phyloP scores from a whole-genome alignment of 2,329 filamentous ascomycete species.

The Byssothecium circinans region DNA sequence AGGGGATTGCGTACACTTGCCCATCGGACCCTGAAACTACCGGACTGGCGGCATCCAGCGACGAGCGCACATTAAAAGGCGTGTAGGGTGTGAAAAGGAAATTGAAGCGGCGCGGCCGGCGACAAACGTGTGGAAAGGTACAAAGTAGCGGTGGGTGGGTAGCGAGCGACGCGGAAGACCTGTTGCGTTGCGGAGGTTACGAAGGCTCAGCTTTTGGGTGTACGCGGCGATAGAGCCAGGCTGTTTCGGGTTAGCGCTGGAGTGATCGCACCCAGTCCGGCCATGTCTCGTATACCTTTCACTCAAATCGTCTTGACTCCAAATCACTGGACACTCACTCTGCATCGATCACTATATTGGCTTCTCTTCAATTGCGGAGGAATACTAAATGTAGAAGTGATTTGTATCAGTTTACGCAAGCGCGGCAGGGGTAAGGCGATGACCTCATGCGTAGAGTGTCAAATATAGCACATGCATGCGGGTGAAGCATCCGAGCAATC shows the following conservation, averaged over 20 bases:
- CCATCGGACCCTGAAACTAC: constrained; percentile 36
- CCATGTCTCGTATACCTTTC: neutral
- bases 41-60: constrained; percentile 31
- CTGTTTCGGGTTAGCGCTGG: neutral
- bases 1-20: constrained; percentile 44
- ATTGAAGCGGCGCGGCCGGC: constrained; percentile 8
- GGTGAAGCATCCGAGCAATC: too few relatives aligned
- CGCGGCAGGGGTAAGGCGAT: constrained; percentile 3
- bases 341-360: neutral
- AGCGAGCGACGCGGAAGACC: constrained; percentile 30
- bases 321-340: neutral
- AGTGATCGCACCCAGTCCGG: neutral
- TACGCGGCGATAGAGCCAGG: neutral
- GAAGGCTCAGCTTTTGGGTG: neutral
- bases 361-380: neutral
- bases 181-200: neutral
- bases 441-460: constrained; percentile 7
- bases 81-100: neutral
- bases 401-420: neutral
- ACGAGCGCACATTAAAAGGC: constrained; percentile 6
- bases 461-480: neutral
- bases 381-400: neutral
- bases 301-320: too few relatives aligned
- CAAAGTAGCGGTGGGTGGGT: neutral
- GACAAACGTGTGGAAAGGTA: constrained; percentile 4